phyloP scores from a whole-genome alignment of 1,284 basidiomycete genomes.

The Trametes versicolor region DNA sequence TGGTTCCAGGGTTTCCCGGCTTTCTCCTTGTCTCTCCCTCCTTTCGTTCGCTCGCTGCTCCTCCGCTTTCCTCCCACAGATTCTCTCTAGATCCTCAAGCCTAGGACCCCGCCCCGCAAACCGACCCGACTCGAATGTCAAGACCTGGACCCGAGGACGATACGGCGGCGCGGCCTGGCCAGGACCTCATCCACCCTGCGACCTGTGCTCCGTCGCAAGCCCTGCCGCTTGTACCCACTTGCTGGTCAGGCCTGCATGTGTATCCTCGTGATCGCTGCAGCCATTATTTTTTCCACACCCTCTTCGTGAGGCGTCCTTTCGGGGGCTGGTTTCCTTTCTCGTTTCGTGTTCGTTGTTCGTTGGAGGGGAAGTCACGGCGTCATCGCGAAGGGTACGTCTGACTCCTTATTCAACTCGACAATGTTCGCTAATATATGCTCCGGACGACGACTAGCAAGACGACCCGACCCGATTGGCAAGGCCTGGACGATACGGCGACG shows the following conservation, averaged over 20 bases:
- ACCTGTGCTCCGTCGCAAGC: background rate
- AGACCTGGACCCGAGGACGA: too few relatives aligned
- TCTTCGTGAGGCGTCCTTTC: conserved; percentile 4
- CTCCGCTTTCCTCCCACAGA: background rate
- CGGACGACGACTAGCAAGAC: too few relatives aligned
- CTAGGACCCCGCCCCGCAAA: background rate
- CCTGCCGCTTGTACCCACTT: background rate
- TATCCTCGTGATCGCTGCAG: background rate
- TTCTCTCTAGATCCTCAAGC: background rate
- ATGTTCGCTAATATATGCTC: too few relatives aligned
- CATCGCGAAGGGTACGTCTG: too few relatives aligned
- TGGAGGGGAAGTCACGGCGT: too few relatives aligned
- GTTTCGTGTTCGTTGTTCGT: too few relatives aligned
- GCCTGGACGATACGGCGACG: too few relatives aligned
- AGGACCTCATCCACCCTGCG: background rate
- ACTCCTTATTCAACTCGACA: too few relatives aligned
- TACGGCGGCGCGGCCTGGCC: background rate
- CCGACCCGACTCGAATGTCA: background rate
- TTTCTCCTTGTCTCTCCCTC: background rate
- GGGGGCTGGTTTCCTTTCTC: background rate
- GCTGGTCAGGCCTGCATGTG: background rate
- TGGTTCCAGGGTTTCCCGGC: background rate
- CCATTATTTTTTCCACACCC: conserved; percentile 6
- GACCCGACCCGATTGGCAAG: too few relatives aligned
- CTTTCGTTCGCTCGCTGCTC: background rate